Percentiles rank a stretch among this genome's conserved stretches.
These are phyloP conservation scores for Linnemannia elongata DNA, from an alignment of 192 early-diverging fungal genomes.

Conservation along the genomic window DNA sequence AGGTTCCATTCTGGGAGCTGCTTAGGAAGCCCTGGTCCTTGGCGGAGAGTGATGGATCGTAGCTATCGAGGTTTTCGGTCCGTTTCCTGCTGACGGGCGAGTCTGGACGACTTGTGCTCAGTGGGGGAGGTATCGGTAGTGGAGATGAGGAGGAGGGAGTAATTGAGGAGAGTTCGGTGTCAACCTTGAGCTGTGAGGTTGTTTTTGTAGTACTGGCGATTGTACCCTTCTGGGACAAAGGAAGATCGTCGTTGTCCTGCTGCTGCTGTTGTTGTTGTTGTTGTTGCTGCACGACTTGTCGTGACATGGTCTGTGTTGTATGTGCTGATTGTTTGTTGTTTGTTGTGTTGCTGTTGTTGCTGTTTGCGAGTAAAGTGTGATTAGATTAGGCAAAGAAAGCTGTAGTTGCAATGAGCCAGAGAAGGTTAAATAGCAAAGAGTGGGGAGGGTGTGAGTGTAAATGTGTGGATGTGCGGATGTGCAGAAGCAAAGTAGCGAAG, in stretches of 20 bases:
- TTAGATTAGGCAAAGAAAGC: background rate
- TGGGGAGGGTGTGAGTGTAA: no score
- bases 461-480: no score
- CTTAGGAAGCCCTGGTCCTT: background rate
- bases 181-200: background rate
- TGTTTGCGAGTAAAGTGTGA: background rate
- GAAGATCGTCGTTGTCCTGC: background rate
- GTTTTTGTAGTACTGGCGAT: background rate
- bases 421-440: no score
- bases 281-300: background rate
- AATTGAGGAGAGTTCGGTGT: background rate
- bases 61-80: conserved; percentile 31
- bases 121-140: background rate
- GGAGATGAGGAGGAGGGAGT: conserved; percentile 1
- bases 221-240: background rate
- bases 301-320: background rate
- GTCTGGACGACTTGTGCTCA: background rate
- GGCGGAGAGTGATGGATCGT: background rate
- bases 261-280: background rate
- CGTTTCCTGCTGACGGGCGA: conserved; percentile 51
- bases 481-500: no score
- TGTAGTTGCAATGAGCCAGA: background rate
- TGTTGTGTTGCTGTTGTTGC: background rate
- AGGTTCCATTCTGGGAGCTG: background rate
- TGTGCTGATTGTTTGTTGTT: background rate